phyloP scores from a whole-genome alignment of 2,329 filamentous ascomycete genomes.

The Aspergillus sp. region DNA sequence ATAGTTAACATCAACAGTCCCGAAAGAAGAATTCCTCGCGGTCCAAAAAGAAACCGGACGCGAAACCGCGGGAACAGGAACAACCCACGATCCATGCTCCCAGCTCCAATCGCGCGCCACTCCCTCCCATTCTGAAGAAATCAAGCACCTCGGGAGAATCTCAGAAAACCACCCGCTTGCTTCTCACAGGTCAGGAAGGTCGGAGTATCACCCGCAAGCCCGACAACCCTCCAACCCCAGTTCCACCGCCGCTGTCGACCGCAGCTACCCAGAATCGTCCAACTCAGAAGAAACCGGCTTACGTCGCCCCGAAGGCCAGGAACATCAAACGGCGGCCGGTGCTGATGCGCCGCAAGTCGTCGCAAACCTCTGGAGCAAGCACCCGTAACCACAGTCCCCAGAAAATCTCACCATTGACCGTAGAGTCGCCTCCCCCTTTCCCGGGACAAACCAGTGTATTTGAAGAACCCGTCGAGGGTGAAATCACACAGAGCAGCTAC shows the following conservation, averaged over 20 bases:
- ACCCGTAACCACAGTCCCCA: slow-evolving; percentile 14
- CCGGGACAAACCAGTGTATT: not conserved
- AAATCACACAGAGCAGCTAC: not conserved
- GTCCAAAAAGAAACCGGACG: not conserved
- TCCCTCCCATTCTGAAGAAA: slow-evolving; percentile 42
- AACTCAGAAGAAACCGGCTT: slow-evolving; percentile 27
- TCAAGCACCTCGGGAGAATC: slow-evolving; percentile 24
- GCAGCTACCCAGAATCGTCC: slow-evolving; percentile 14
- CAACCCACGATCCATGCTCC: not conserved
- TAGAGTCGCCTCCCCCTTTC: slow-evolving; percentile 1
- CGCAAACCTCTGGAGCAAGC: slow-evolving; percentile 26
- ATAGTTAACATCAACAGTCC: not conserved
- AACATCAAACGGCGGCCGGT: slow-evolving; percentile 29
- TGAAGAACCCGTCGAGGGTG: slow-evolving; percentile 3
- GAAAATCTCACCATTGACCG: slow-evolving; percentile 1
- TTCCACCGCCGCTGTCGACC: slow-evolving; percentile 8
- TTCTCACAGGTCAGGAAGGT: slow-evolving; percentile 24
- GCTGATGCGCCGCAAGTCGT: slow-evolving; percentile 35
- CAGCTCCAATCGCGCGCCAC: slow-evolving; percentile 11
- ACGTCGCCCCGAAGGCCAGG: slow-evolving; percentile 28
- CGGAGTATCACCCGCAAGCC: slow-evolving; percentile 26
- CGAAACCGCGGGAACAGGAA: slow-evolving; percentile 1
- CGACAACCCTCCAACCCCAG: slow-evolving; percentile 23
- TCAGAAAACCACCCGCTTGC: slow-evolving; percentile 32
- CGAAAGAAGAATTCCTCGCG: not conserved